A percentile compares a stretch with the other conserved stretches of the same genome.
Conservation (phyloP, 2,329 filamentous ascomycete genomes). For the Neocatenulostroma microsporum region DNA sequence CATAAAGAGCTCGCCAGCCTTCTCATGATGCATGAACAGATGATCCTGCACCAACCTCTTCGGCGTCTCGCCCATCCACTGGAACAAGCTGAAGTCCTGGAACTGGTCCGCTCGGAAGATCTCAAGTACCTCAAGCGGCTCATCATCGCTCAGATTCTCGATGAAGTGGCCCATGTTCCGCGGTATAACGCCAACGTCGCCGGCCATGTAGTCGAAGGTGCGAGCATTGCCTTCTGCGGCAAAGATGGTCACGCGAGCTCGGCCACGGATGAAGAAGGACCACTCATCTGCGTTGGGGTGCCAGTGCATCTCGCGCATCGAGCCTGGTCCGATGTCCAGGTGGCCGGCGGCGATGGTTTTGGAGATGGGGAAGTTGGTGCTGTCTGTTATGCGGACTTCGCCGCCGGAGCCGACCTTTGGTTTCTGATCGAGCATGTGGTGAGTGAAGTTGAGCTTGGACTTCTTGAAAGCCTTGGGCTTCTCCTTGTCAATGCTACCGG, state of each 20-base stretch:
- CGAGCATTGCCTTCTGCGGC: conserved; percentile 42
- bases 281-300: conserved; percentile 55
- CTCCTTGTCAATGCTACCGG: conserved; percentile 58
- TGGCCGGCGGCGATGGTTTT: conserved; percentile 49
- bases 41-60: conserved; percentile 49
- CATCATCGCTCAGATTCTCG: conserved; percentile 50
- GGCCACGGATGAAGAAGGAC: conserved; percentile 52
- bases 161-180: conserved; percentile 51
- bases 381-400: conserved; percentile 53
- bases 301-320: conserved; percentile 59
- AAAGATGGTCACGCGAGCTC: conserved; percentile 51
- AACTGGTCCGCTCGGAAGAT: conserved; percentile 48
- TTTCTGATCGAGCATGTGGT: conserved; percentile 39
- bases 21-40: conserved; percentile 54
- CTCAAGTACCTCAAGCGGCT: conserved; percentile 50
- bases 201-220: conserved; percentile 54
- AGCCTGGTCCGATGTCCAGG: conserved; percentile 53
- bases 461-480: conserved; percentile 57
- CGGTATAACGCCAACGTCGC: conserved; percentile 54
- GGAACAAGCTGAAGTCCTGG: conserved; percentile 48
- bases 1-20: conserved; percentile 56
- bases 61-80: conserved; percentile 50
- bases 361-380: conserved; percentile 50
- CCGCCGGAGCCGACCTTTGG: conserved; percentile 48
- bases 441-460: conserved; percentile 44